Evolutionary conservation across 345 rosid genomes (phyloP), one percentile per base, ranked within the genome.

Genomic region (Laguncularia racemosa): DNA sequence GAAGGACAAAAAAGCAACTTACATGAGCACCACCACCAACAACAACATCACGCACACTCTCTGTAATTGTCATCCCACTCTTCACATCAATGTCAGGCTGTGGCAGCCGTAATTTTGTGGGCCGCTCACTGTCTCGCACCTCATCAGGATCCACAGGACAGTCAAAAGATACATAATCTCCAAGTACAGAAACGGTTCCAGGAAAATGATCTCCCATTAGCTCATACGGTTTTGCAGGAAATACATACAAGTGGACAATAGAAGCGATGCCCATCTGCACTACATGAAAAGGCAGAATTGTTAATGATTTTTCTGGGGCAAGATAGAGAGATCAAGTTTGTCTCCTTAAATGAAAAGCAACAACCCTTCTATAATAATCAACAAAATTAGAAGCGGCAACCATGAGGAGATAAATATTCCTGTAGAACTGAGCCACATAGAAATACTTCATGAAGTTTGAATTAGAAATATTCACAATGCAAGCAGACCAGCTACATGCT

Each of bases 201-300:
- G 81, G 62, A 66, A 83, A 69, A 58, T 76, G 78, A 64, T 89
- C 99, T 67, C 99, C 99, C 88, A 93, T 75, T 67, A 81, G 75
- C 75, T 89, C 81, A 19, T 93, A 93, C 17, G 97, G 97, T 67
- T 74, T 85, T 57, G 96, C 81, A 56, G 99, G 97, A 80, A 85
- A 95, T 60, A 90, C 99, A 69, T 81, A 88, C 1, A 95, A 78
- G 81, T 95, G 99, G 75, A 90, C 96, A 57, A 83, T 63, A 18
- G 97, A 90, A 78, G 99, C 99, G 63, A 95, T 81, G 72, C 91
- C 92, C 99, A 95, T 95, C 99, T 95, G 97, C 73, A 60, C 84
- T 83, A 80, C 79, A 79, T 73, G 70, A 80, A 81, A 62, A 78
- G 64, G 72, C 50, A 65, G 49, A 65, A 52, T 62, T 62, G 65